phyloP scores from a whole-genome alignment of 2,329 filamentous ascomycete species.

The Beauveria bassiana region DNA sequence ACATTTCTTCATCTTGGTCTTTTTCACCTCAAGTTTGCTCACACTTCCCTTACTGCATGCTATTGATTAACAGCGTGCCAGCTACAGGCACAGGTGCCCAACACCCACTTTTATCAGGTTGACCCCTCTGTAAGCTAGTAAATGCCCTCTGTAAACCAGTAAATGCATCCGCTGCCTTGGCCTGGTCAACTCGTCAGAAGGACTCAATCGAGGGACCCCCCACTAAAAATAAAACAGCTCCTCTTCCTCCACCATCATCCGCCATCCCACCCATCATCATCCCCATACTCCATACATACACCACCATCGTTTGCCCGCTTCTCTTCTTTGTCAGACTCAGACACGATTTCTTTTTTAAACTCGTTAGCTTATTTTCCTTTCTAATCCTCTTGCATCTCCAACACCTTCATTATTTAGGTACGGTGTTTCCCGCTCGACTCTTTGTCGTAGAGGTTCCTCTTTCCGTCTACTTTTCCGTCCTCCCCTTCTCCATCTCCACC shows the following conservation, averaged over 20 bases:
- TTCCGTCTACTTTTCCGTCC: conserved; percentile 10
- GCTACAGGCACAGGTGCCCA: neutral
- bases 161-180: too few relatives aligned
- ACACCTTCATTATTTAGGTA: conserved; percentile 1
- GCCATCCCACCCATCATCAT: neutral
- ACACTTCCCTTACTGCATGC: neutral
- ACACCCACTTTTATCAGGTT: too few relatives aligned
- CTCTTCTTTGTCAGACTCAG: neutral
- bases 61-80: too few relatives aligned
- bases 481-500: neutral
- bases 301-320: neutral
- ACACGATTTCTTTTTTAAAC: neutral
- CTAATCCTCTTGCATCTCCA: neutral
- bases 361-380: neutral
- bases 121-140: too few relatives aligned
- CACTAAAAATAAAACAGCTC: neutral
- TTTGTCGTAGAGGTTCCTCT: conserved; percentile 9
- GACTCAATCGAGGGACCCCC: neutral
- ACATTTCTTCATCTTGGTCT: too few relatives aligned
- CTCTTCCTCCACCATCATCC: neutral
- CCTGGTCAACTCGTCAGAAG: too few relatives aligned
- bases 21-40: neutral
- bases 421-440: conserved; percentile 3
- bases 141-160: too few relatives aligned
- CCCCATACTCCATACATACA: neutral